A percentile compares a stretch with the other conserved stretches of the same genome.
Conservation (phyloP, 2,329 filamentous ascomycete species). For the Corniculantispora saksenae region DNA sequence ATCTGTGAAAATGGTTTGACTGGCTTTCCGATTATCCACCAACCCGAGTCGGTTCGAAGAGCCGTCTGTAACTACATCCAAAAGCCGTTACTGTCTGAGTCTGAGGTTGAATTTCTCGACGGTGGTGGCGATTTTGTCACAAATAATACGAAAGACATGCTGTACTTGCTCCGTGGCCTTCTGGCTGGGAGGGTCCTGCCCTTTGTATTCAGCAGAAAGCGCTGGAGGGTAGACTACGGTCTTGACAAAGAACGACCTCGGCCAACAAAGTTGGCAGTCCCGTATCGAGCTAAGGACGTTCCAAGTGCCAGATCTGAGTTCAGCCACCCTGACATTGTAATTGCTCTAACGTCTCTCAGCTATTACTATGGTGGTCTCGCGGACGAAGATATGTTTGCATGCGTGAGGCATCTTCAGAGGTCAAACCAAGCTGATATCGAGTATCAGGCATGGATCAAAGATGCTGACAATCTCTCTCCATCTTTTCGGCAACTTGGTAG, state of each 20-base stretch:
- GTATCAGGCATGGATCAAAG: constrained; percentile 51
- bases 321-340: constrained; percentile 61
- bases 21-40: constrained; percentile 44
- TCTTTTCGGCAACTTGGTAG: constrained; percentile 45
- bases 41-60: constrained; percentile 21
- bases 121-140: no score
- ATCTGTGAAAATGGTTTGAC: constrained; percentile 33
- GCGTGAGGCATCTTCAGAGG: not conserved
- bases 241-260: constrained; percentile 45
- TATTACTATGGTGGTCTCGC: constrained; percentile 59
- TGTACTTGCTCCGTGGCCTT: constrained; percentile 48
- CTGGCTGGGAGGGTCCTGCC: constrained; percentile 55
- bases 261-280: constrained; percentile 53
- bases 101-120: no score
- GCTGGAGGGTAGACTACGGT: constrained; percentile 68
- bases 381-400: no score
- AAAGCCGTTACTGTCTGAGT: not conserved
- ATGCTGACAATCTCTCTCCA: constrained; percentile 33
- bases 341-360: constrained; percentile 55
- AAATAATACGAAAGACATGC: no score
- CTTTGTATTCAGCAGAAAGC: constrained; percentile 56
- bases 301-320: constrained; percentile 60
- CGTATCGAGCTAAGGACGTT: constrained; percentile 60
- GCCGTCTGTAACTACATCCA: not conserved
- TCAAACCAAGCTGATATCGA: constrained; percentile 51